Percentiles rank a stretch among this genome's conserved stretches.
Evolutionary conservation across 331 rosid genomes (phyloP).

Genomic region (Saraca asoca): DNA sequence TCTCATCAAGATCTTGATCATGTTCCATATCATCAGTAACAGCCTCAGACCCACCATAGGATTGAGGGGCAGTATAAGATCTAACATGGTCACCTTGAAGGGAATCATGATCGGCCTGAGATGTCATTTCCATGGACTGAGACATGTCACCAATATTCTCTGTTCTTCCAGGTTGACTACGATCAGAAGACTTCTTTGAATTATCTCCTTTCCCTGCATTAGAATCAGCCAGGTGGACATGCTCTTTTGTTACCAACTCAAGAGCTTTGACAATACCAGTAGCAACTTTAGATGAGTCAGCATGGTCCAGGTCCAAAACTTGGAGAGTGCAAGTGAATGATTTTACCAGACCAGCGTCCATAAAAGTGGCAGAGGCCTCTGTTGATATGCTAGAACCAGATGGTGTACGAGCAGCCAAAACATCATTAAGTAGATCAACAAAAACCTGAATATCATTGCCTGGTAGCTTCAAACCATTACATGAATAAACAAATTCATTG

Average conservation of each 20-base stretch:
- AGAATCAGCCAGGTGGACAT: slow-evolving; percentile 70
- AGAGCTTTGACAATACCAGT: slow-evolving; percentile 85
- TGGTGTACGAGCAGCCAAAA: slow-evolving; percentile 88
- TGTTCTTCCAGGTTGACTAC: slow-evolving; percentile 52
- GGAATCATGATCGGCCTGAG: slow-evolving; percentile 62
- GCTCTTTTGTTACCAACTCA: slow-evolving; percentile 91
- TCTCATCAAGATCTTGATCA: slow-evolving; percentile 85
- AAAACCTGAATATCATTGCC: slow-evolving; percentile 71
- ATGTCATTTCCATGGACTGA: slow-evolving; percentile 63
- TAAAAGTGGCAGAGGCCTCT: slow-evolving; percentile 88
- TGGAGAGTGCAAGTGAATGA: slow-evolving; percentile 72
- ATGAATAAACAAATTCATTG: slow-evolving; percentile 74
- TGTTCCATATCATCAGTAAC: slow-evolving; percentile 98
- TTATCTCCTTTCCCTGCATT: slow-evolving; percentile 65
- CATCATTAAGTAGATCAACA: slow-evolving; percentile 88
- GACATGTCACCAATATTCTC: slow-evolving; percentile 59
- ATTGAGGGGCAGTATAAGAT: slow-evolving; percentile 58
- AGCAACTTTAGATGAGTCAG: slow-evolving; percentile 91
- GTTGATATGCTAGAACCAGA: slow-evolving; percentile 82
- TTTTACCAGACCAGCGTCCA: slow-evolving; percentile 81
- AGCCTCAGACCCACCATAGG: slow-evolving; percentile 90
- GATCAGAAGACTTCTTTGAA: slow-evolving; percentile 65
- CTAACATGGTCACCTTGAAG: slow-evolving; percentile 58
- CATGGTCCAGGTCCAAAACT: slow-evolving; percentile 89
- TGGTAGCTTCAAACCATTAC: slow-evolving; percentile 66